Base-by-base conservation (phyloP, 495 filamentous ascomycete genomes). In the Neurospora sp. region DNA sequence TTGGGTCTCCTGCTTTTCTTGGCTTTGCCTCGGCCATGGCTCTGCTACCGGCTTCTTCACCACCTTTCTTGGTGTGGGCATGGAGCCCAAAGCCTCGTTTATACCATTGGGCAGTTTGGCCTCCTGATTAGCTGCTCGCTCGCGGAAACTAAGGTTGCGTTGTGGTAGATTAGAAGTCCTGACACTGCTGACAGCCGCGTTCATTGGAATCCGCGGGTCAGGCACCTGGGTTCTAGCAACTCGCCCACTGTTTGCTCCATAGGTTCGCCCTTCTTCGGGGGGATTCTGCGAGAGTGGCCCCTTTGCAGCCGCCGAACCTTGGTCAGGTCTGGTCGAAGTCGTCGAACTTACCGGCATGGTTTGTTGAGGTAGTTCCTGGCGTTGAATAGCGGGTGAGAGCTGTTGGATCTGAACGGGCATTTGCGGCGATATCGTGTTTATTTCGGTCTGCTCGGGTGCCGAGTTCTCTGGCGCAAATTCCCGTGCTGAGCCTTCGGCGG, bases 401-500 rank as follows among this genome's bases (percentile, higher is more conserved):
- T 73, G 74, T 35, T 69, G 74, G 8, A 76, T 73, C 9, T 72
- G 77, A 38, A 75, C 74, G 40, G 75, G 79, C 14, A 74, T 78
- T 70, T 79, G 74, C 59, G 77, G 75, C 8, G 71, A 48, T 9
- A 71, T 40, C 16, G 75, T 71, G 71, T 71, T 76, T 39, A 70
- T 73, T 8, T 78, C 72, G 42, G n/a, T 73, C 38, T 74, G 74
- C 9, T 71, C 72, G 9, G 10, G 6, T 42, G 74, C 45, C 1
- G 12, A 75, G 27, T 70, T 69, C 10, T 68, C 75, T 31, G 80
- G 83, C 37, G 81, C 82, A 75, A 81, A 84, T 71, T 88, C 85
- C 84, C 89, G 82, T 82, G 73, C 77, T 31, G 73, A 74, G 68
- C 75, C 73, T 77, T 97, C 94, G 2, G 92, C 91, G 78, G 94